Evolutionary conservation across 2,329 filamentous ascomycete species (phyloP).

Genomic region (Aspergillus ustus): DNA sequence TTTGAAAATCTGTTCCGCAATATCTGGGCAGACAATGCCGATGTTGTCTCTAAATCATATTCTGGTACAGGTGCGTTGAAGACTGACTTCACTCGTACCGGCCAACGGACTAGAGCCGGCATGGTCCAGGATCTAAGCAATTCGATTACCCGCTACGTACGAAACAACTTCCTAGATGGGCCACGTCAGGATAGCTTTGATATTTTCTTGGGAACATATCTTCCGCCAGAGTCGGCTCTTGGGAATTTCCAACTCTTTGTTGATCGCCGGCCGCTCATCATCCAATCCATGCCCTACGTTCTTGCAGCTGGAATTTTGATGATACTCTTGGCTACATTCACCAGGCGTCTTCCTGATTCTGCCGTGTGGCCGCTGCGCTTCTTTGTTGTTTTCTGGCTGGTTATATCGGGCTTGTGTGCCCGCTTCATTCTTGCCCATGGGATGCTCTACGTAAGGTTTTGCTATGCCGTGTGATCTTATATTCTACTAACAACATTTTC

Average conservation of each 20-base stretch:
- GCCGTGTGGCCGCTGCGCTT: constrained; percentile 80
- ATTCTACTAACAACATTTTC: constrained; percentile 12
- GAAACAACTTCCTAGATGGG: constrained; percentile 94
- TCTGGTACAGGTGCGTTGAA: constrained; percentile 97
- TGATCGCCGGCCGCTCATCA: constrained; percentile 81
- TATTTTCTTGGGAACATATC: constrained; percentile 85
- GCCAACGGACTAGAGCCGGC: constrained; percentile 82
- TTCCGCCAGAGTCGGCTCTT: constrained; percentile 72
- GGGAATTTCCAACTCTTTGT: constrained; percentile 77
- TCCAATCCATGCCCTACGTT: constrained; percentile 93
- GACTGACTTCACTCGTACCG: constrained; percentile 96
- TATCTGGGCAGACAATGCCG: constrained; percentile 97
- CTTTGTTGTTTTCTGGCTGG: constrained; percentile 78
- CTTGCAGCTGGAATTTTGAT: constrained; percentile 86
- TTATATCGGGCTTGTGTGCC: constrained; percentile 70
- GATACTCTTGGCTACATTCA: constrained; percentile 74
- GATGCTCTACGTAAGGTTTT: constrained; percentile 83
- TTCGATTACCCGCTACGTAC: constrained; percentile 83
- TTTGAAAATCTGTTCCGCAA: constrained; percentile 96
- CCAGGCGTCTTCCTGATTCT: constrained; percentile 71
- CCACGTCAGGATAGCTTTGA: constrained; percentile 95
- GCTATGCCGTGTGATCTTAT: neutral
- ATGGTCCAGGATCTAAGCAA: constrained; percentile 86
- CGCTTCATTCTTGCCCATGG: constrained; percentile 83
- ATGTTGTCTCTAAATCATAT: constrained; percentile 90